Percentiles rank a stretch among this genome's conserved stretches.
phyloP scores from a whole-genome alignment of 495 filamentous ascomycete genomes.

The Aspergillus panamensis region DNA sequence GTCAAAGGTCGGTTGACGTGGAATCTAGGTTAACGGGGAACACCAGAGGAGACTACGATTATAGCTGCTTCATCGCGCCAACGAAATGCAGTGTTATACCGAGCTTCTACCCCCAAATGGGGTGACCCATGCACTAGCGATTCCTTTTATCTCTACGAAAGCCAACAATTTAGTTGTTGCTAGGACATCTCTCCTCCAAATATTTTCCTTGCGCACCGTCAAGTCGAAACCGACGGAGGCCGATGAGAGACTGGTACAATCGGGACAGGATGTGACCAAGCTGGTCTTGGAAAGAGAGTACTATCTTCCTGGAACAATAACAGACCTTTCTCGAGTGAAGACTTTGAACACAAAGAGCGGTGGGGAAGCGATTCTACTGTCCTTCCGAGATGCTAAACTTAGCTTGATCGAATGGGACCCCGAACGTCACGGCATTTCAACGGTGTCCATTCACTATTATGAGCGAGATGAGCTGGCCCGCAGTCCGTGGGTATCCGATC shows the following conservation, averaged over 20 bases:
- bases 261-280: constrained; percentile 56
- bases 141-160: constrained; percentile 71
- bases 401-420: constrained; percentile 94
- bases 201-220: constrained; percentile 55
- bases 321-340: constrained; percentile 73
- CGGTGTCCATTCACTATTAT: constrained; percentile 95
- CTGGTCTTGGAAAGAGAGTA: constrained; percentile 86
- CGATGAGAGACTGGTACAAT: constrained; percentile 31
- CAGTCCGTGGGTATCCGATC: constrained; percentile 68
- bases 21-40: constrained; percentile 19
- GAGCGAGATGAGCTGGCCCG: constrained; percentile 82
- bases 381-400: constrained; percentile 86
- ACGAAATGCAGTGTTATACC: constrained; percentile 74
- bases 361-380: constrained; percentile 77
- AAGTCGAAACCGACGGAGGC: constrained; percentile 40
- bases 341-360: constrained; percentile 66
- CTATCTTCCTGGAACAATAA: constrained; percentile 75
- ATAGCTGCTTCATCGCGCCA: not conserved
- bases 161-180: constrained; percentile 83
- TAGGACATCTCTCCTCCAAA: constrained; percentile 85
- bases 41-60: constrained; percentile 5
- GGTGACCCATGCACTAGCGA: constrained; percentile 78
- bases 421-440: constrained; percentile 68
- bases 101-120: constrained; percentile 90
- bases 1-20: constrained; percentile 17